Percentiles rank a stretch among this genome's conserved stretches.
Evolutionary conservation across 164 flowering plant species (phyloP).

Genomic region (Magnolia changhungtana): DNA sequence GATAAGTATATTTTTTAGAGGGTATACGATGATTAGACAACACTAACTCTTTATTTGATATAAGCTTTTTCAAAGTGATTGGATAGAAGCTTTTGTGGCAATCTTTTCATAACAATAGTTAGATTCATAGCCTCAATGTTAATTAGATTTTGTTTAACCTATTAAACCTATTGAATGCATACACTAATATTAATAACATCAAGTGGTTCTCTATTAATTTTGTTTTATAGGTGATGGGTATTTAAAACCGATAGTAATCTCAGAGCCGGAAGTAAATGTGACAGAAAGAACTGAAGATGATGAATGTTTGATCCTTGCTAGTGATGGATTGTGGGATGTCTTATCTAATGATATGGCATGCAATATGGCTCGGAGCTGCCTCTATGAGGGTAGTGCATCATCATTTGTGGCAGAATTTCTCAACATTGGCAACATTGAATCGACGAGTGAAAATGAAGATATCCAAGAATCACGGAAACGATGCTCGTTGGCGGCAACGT

Average conservation of each 20-base stretch:
- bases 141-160: too few relatives aligned
- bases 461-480: conserved; percentile 18
- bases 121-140: too few relatives aligned
- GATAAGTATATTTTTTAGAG: too few relatives aligned
- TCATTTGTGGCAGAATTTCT: background rate
- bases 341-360: conserved; percentile 46
- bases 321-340: conserved; percentile 75
- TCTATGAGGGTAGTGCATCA: conserved; percentile 21
- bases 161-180: too few relatives aligned
- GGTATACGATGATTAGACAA: too few relatives aligned
- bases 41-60: too few relatives aligned
- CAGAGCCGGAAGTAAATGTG: conserved; percentile 53
- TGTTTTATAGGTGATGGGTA: conserved; percentile 42
- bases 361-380: conserved; percentile 36
- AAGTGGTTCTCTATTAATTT: background rate
- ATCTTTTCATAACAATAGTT: too few relatives aligned
- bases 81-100: too few relatives aligned
- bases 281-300: conserved; percentile 41
- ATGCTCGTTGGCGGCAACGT: conserved; percentile 46
- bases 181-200: background rate
- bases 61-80: too few relatives aligned
- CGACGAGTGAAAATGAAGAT: conserved; percentile 7
- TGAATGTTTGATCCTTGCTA: conserved; percentile 57
- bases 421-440: conserved; percentile 8
- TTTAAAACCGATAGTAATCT: conserved; percentile 43